Evolutionary conservation across 805 yeast genomes (phyloP), one percentile per base, ranked within the genome.

Genomic region (Candida nemodendra): DNA sequence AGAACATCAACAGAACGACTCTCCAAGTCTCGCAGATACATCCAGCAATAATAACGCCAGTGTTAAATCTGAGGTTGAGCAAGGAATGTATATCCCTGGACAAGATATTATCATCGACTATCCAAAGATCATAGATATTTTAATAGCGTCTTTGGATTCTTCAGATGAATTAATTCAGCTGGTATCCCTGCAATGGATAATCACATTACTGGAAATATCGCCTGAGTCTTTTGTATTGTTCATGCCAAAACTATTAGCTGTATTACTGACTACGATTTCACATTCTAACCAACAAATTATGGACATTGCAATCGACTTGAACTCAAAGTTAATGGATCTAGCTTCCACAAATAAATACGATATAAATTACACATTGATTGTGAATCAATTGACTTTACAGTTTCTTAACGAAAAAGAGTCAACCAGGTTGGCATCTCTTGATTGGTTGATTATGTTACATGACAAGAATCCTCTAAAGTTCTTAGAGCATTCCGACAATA

Each of bases 391-490:
- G 39, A 81, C 87, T 3, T 57, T 78, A 27, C 95, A 89, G 55
- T 79, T 84, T 44, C 62, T 78, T 41, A 80, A 78, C 46, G 87
- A 84, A 36, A 81, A 85, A 49, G 95, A 88, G 44, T 78, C 81
- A 19, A 84, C 96, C 0, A 73, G 93, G 41, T 72, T 88, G 23
- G 87, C 95, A 0, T 81, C 93, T 17, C 65, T 93, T 24, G 95
- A 90, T 47, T 93, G 99, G 99, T 68, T 93, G 22, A 78, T 80
- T 12, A 78, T 87, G 72, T 69, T 93, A 27, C 91, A 89, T 54
- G 71, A 77, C 18, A 81, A 81, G 48, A 81, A 82, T 15, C 83
- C 84, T 2, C 62, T 67, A 27, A 72, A 76, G 42, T 68, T 81
- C 24, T 56, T 80, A 27, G 74, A 72, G 29, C 75, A 73, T 38